Evolutionary conservation across 768 basidiomycete species (phyloP).

Genomic region (Termitomyces sp.): DNA sequence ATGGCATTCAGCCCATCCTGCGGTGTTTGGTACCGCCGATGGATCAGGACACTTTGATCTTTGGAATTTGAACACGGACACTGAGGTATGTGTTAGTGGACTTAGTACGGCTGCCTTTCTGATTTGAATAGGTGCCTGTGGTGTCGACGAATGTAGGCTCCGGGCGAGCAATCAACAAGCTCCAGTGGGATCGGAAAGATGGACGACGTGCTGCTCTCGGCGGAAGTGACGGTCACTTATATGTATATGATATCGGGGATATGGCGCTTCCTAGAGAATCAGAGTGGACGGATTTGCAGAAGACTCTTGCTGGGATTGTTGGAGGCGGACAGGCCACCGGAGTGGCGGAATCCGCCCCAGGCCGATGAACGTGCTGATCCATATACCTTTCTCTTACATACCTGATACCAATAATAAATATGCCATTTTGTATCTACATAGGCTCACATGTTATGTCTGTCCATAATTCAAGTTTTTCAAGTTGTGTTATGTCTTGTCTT

Average conservation of each 20-base stretch:
- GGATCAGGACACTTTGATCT: slow-evolving; percentile 95
- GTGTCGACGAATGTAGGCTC: slow-evolving; percentile 83
- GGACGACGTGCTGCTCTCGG: slow-evolving; percentile 89
- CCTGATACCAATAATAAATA: slow-evolving; percentile 1
- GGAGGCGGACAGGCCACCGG: slow-evolving; percentile 54
- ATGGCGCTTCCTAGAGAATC: slow-evolving; percentile 83
- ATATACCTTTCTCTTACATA: slow-evolving; percentile 2
- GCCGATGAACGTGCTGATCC: slow-evolving; percentile 11
- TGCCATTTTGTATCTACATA: not conserved
- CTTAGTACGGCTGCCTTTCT: not conserved
- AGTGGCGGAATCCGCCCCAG: slow-evolving; percentile 23
- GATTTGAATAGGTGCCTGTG: slow-evolving; percentile 69
- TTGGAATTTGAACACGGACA: slow-evolving; percentile 97
- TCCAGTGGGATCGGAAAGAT: slow-evolving; percentile 93
- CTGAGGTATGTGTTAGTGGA: slow-evolving; percentile 67
- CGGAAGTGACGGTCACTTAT: slow-evolving; percentile 88
- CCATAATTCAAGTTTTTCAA: too few relatives aligned
- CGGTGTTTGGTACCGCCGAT: slow-evolving; percentile 90
- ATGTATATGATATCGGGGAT: slow-evolving; percentile 95
- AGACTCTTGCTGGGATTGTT: slow-evolving; percentile 73
- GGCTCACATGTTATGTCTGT: too few relatives aligned
- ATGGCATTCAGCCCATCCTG: slow-evolving; percentile 97
- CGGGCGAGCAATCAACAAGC: slow-evolving; percentile 88
- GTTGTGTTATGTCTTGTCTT: too few relatives aligned
- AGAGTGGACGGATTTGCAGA: slow-evolving; percentile 94